Base-by-base conservation (phyloP, 768 basidiomycete genomes). In the Arthromyces matolae region DNA sequence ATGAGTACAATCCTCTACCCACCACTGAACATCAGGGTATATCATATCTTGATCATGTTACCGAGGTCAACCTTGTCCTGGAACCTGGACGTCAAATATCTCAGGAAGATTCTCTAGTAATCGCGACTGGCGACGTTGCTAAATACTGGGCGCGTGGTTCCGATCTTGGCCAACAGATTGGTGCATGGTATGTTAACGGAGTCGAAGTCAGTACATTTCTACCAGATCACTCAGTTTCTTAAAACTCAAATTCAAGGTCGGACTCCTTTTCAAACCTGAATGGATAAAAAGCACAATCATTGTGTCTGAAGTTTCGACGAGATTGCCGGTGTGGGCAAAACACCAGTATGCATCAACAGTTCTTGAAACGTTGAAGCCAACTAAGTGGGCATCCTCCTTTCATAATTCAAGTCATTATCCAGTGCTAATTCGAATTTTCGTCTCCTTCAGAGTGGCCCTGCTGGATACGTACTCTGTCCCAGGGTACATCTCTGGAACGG, bases 391-490 rank as follows among this genome's bases (percentile, higher is more conserved):
- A 25, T 33, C 4, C 28, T 19, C 5, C n/a, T n/a, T n/a, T n/a
- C n/a, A n/a, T n/a, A n/a, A n/a, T n/a, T n/a, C n/a, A n/a, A n/a
- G n/a, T n/a, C n/a, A n/a, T n/a, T n/a, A n/a, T n/a, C n/a, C n/a
- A n/a, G n/a, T n/a, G n/a, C n/a, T n/a, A n/a, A n/a, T n/a, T n/a
- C n/a, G n/a, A n/a, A n/a, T n/a, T n/a, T n/a, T n/a, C n/a, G n/a
- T 28, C n/a, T 44, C 24, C 43, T 40, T 13, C 14, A 82, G 81
- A 14, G 56, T 80, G 22, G 66, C 71, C 0, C 59, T 83, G 3
- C 59, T 84, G 18, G 83, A 83, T 56, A 64, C 68, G 5, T 84
- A 85, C 53, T 61, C 77, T 5, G 65, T 68, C 13, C 71, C 74
- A 9, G 64, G 67, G 4, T 84, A 83, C 52, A 70, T 78, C 14